These are phyloP conservation scores for Fusarium pseudocircinatum DNA, from an alignment of 2,329 filamentous ascomycete species.

Conservation along the genomic window DNA sequence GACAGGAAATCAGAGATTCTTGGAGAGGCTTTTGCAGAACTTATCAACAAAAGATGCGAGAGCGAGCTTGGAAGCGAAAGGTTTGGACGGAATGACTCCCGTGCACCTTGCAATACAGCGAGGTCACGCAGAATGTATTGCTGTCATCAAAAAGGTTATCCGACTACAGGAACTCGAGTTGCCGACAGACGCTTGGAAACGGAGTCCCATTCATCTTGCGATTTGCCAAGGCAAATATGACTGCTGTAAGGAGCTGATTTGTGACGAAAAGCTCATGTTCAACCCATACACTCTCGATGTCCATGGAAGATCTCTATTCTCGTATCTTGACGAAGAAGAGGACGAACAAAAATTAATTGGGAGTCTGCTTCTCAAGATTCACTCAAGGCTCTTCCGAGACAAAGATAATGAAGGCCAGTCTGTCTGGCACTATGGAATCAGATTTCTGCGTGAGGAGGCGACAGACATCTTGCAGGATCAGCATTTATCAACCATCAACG, in stretches of 20 bases:
- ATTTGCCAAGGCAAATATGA: background rate
- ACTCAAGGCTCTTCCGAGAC: background rate
- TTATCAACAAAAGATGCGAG: background rate
- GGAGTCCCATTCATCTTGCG: background rate
- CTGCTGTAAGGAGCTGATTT: background rate
- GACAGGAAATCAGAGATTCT: background rate
- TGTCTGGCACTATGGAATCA: background rate
- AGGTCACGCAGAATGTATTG: background rate
- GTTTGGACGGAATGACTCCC: background rate
- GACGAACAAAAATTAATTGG: background rate
- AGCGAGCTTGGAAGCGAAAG: background rate
- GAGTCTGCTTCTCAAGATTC: background rate
- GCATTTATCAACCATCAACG: background rate
- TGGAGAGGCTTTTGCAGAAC: fast-evolving
- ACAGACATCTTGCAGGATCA: background rate
- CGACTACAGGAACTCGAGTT: background rate
- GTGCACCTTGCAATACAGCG: background rate
- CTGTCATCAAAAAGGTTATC: background rate
- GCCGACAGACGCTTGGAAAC: background rate
- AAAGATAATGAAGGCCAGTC: background rate
- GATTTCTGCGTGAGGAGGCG: background rate
- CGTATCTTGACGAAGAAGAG: background rate
- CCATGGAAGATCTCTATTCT: background rate
- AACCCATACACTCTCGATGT: background rate
- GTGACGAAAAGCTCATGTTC: background rate